Conservation (phyloP, 148 eudicot species). For the Fagopyrum tataricum region DNA sequence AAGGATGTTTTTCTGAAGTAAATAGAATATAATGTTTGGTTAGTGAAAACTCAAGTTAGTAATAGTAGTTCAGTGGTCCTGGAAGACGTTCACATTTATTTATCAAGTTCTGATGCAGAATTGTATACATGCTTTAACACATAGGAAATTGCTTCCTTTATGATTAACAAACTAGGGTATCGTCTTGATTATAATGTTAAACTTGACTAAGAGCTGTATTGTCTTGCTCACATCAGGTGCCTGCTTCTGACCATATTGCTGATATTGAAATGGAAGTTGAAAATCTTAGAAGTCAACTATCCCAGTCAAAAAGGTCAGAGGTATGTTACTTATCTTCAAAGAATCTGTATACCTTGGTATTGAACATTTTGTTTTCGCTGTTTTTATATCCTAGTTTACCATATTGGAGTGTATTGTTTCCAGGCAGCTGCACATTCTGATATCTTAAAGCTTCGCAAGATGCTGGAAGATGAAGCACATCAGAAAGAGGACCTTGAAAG, state of each 20-base stretch:
- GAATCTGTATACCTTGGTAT: slow-evolving; percentile 2
- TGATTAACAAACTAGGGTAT: background rate
- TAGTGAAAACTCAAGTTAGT: background rate
- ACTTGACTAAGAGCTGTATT: slow-evolving; percentile 1
- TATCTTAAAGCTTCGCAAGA: slow-evolving; percentile 48
- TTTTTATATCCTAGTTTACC: background rate
- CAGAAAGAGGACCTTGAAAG: slow-evolving; percentile 69
- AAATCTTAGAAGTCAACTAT: slow-evolving; percentile 55
- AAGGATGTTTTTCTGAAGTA: background rate
- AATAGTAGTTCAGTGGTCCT: background rate
- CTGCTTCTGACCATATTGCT: slow-evolving; percentile 39
- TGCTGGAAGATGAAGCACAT: slow-evolving; percentile 62
- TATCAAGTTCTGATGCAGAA: background rate
- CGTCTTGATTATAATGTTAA: slow-evolving; percentile 3
- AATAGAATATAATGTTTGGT: background rate
- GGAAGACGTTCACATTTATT: background rate
- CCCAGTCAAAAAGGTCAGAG: slow-evolving; percentile 53
- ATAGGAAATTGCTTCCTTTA: background rate
- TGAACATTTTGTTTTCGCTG: slow-evolving; percentile 16
- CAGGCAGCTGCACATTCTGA: slow-evolving; percentile 63
- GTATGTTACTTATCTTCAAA: slow-evolving; percentile 29
- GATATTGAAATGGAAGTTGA: slow-evolving; percentile 48
- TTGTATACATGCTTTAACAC: background rate
- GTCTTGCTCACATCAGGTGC: slow-evolving; percentile 20
- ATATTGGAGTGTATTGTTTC: slow-evolving; percentile 11